A percentile compares a stretch with the other conserved stretches of the same genome.
These are phyloP conservation scores for Xylaria sp. DNA, from an alignment of 2,329 filamentous ascomycete genomes.

Conservation along the genomic window DNA sequence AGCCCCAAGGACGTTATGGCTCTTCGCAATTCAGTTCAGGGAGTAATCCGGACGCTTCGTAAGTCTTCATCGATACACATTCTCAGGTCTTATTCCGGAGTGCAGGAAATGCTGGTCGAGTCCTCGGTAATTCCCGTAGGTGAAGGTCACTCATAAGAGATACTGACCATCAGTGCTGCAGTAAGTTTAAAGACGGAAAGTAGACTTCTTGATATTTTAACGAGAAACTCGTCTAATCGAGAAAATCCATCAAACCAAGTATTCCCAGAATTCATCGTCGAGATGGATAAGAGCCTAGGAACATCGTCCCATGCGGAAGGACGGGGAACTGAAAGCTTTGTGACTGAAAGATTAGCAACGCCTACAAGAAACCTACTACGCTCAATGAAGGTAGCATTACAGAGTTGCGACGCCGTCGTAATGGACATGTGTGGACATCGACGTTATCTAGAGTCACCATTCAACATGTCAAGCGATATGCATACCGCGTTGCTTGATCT, in stretches of 20 bases:
- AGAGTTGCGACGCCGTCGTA: slow-evolving; percentile 62
- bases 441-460: slow-evolving; percentile 58
- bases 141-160: background rate
- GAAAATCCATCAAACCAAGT: slow-evolving; percentile 3
- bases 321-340: slow-evolving; percentile 40
- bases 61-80: background rate
- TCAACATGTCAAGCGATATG: slow-evolving; percentile 57
- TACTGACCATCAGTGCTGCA: slow-evolving; percentile 12
- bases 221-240: background rate
- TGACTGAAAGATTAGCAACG: slow-evolving; percentile 53
- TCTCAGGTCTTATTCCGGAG: background rate
- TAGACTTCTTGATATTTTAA: slow-evolving; percentile 55
- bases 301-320: slow-evolving; percentile 41
- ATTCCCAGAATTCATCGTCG: slow-evolving; percentile 49
- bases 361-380: slow-evolving; percentile 60
- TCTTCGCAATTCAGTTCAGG: slow-evolving; percentile 66
- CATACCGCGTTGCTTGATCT: slow-evolving; percentile 54
- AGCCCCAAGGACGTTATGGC: slow-evolving; percentile 60
- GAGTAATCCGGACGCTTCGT: slow-evolving; percentile 62
- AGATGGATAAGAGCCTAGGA: slow-evolving; percentile 48
- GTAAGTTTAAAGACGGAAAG: slow-evolving; percentile 63
- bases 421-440: slow-evolving; percentile 66
- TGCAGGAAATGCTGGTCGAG: background rate
- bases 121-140: background rate
- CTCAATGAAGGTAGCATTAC: slow-evolving; percentile 58